Evolutionary conservation across 306 rosid species (phyloP), one percentile per base, ranked within the genome.

Genomic region (Herpetospermum pedunculosum): DNA sequence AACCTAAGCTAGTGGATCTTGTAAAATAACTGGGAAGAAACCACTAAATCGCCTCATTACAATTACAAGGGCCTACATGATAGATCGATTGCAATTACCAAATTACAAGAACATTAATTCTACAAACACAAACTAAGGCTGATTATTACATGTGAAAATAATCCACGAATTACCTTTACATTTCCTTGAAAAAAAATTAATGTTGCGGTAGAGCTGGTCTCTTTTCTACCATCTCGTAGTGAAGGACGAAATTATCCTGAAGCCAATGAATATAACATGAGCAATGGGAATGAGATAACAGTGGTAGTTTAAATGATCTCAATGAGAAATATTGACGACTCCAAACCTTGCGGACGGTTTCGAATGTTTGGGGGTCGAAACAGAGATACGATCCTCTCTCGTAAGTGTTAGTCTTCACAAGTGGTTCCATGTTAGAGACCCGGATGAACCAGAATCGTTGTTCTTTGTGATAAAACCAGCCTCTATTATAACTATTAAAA

Each of bases 381-480:
- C 90, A 89, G 80, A 82, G 90, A 78, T 91, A 95, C 9, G 96
- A 89, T 76, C 97, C 97, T 80, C 92, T 85, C 86, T 95, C 99
- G 26, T 84, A 83, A 0, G 92, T 77, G 83, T 72, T 79, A 25
- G 96, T 89, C 83, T 91, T 89, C 19, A 88, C 97, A 30, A 89
- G 88, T 1, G 90, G 97, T 81, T 95, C 99, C 81, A 85, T 70
- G 75, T 87, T 89, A 75, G 96, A 85, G 50, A 83, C 85, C 75
- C 96, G 85, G 53, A 58, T 76, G 63, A 91, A 84, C 97, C 99
- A 95, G 28, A 82, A 69, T 14, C 88, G 88, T 53, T 74, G 86
- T 52, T 95, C 99, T 76, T 88, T 95, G 92, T 89, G 99, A 81
- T 95, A 95, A 76, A 83, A 84, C 99, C 99, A 95, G n/a, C 92